Base-by-base conservation (phyloP, 2,329 filamentous ascomycete species). In the Fusarium sp. region DNA sequence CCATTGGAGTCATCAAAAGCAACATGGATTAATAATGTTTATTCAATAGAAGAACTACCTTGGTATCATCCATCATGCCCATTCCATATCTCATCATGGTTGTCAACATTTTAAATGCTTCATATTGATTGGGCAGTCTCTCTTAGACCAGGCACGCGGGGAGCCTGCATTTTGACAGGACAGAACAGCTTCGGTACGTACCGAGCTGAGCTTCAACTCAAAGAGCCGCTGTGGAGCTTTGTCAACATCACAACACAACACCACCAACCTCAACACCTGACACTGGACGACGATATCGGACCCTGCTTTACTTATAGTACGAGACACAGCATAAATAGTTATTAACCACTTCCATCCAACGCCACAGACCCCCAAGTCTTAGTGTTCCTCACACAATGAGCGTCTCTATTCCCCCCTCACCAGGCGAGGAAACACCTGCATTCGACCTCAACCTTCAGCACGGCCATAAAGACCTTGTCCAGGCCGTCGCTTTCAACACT, bases 401-500 rank as follows among this genome's bases (percentile, higher is more conserved):
- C 51, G 65, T 74, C 45, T 75, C 77, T 31, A 70, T 76, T 21
- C 75, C 78, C 39, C 77, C 79, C n/a, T 80, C 79, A 23, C 79
- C 78, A 48, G 71, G 70, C 58, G 83, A 85, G 64, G 84, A 86
- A 67, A 82, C 81, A 74, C 78, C 82, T 26, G 79, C 79, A 48
- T 87, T 89, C 70, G 85, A 88, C 62, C 80, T 86, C 66, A 88
- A 92, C 72, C 87, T 93, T 74, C 87, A 90, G 65, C 90, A 93
- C 78, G 90, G 90, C 73, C 91, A 94, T 80, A 88, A 89, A 75
- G 92, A 97, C 78, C 86, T 96, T 45, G 92, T 97, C 53, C 90
- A 94, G 70, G 91, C 93, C 58, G 90, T 95, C 65, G 91, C 93
- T 71, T 97, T 97, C 86, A 98, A 98, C 80, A 90, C 90, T 71